Base-by-base conservation (phyloP, 73 alveolate genomes). In the Symbiodinium natans region DNA sequence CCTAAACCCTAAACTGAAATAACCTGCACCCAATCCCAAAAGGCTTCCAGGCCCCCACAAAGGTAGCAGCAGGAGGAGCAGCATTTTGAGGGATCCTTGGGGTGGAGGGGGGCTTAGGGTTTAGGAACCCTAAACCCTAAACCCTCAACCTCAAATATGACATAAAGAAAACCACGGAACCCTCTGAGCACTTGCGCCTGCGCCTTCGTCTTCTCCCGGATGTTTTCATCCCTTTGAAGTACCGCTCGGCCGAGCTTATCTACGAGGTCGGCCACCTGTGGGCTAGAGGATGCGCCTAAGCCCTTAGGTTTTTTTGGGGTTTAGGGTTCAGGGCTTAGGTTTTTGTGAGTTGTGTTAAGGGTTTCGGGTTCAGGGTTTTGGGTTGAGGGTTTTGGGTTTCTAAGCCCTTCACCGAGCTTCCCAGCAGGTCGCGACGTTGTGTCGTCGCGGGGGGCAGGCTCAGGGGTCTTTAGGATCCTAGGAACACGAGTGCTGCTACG, bases 231-330 rank as follows among this genome's bases (percentile, higher is more conserved):
- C 59, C 98, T 92, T 39, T 92, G 98, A 33, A 92, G 83, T 71
- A 92, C 98, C 27, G 98, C 98, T 27, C 98, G 98, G 43, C 98
- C 98, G 63, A 92, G 86, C 92, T 92, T 92, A 83, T 92, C 98
- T 56, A 92, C 98, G 59, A 92, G 63, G 42, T 92, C 98, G 10
- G 98, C 98, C 39, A 92, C 98, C 98, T 92, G 46, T 54, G 39
- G 21, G 56, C 43, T n/a, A 7, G 29, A 27, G 27, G 77, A 42
- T 31, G 21, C 34, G n/a, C n/a, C n/a, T n/a, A n/a, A 63, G 77
- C 77, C 17, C 2, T 5, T 7, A 63, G 77, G 77, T 21, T 23
- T 27, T 63, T 1, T 63, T 25, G 36, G 77, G 77, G 31, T 11
- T 10, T 1, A 27, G 77, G 77, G 31, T 21, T 25, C 15, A 63